Evolutionary conservation across 345 rosid genomes (phyloP).

Genomic region (Citrus glauca): DNA sequence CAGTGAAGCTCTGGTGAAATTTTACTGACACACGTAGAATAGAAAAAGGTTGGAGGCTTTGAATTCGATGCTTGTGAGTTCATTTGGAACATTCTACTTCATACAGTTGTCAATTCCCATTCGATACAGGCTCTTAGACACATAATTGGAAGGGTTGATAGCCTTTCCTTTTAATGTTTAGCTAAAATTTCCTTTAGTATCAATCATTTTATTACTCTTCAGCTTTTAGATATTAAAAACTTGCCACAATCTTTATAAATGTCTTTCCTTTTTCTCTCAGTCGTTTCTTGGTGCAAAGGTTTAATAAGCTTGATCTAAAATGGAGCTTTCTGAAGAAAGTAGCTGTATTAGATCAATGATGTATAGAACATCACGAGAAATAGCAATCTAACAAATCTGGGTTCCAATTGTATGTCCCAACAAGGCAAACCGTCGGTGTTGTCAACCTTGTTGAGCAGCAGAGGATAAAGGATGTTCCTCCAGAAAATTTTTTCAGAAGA

Average conservation of each 20-base stretch:
- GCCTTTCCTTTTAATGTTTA: background rate
- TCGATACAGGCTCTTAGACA: background rate
- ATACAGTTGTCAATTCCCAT: background rate
- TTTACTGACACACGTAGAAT: background rate
- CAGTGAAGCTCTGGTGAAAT: background rate
- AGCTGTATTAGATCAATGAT: background rate
- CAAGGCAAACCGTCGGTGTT: background rate
- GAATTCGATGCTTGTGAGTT: background rate
- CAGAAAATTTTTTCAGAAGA: background rate
- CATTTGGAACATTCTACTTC: background rate
- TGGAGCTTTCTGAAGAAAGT: background rate
- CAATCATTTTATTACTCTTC: background rate
- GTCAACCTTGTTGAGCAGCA: background rate
- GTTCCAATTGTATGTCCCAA: background rate
- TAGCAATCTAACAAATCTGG: background rate
- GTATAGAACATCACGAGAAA: background rate
- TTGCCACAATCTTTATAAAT: background rate
- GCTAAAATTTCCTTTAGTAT: background rate
- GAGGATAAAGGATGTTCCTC: background rate
- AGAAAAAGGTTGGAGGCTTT: too few relatives aligned
- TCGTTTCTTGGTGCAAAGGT: constrained; percentile 22
- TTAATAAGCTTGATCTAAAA: background rate
- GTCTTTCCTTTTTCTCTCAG: constrained; percentile 8
- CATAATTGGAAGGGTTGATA: background rate
- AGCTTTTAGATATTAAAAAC: background rate